Evolutionary conservation across 352 stramenopile genomes (phyloP), one percentile per base, ranked within the genome.

Genomic region (Phytophthora cryptogea): DNA sequence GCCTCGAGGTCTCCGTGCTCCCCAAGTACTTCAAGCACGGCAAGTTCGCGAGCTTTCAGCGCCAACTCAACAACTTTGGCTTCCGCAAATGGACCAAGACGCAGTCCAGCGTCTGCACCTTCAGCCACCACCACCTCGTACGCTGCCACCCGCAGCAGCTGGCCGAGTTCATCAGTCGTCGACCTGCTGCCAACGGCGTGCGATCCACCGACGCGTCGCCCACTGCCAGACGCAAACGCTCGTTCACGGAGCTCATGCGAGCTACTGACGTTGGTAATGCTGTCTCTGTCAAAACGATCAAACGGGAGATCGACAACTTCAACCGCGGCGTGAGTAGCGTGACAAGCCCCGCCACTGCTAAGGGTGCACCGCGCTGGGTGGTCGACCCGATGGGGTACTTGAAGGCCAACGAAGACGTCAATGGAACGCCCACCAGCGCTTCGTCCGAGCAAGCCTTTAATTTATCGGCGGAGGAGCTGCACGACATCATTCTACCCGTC

Each of bases 11-110:
- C 13, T 70, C 87, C 30, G 77, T 98, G 42, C 74, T 98, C 9
- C 90, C 90, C 27, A 89, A 90, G 65, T 98, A 97, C 77, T 98
- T 98, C 66, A 97, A 97, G 66, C 92, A 98, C 71, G 74, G 83
- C 63, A 96, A 92, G 63, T 96, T 97, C 72, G 82, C 92, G 9
- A 97, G 88, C 39, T 93, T 98, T 49, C 87, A 96, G 60, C 84
- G 92, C 9, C 89, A 98, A 58, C 80, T 98, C 36, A 97, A 96
- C 72, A 97, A 98, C 72, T 98, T 98, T 71, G 81, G 76, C 42
- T 98, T 97, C 66, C 76, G 78, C 57, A 94, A 94, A 69, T 91
- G 82, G 82, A 91, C 82, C 61, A 91, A 91, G 68, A 92, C 83
- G 8, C 80, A 87, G 54, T 78, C 80, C 11, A 92, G 79, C 55